phyloP scores from a whole-genome alignment of 352 stramenopile genomes.

The Globisporangium cylindrosporum region DNA sequence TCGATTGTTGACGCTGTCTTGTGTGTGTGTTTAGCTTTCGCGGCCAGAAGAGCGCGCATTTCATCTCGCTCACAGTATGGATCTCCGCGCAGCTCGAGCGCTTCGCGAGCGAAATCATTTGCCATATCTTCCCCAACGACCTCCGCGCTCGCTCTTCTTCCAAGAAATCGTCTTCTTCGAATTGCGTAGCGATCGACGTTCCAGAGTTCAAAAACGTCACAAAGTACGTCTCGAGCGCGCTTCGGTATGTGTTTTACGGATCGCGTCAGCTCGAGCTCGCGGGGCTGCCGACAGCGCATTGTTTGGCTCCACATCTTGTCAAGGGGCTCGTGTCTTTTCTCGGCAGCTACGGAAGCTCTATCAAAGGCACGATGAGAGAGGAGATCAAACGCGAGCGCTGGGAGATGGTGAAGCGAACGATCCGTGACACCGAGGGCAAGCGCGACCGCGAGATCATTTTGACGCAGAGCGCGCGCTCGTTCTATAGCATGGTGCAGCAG shows the following conservation, averaged over 20 bases:
- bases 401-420: constrained; percentile 69
- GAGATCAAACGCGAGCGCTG: constrained; percentile 84
- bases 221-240: constrained; percentile 68
- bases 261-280: constrained; percentile 75
- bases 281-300: constrained; percentile 69
- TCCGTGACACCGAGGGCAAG: constrained; percentile 69
- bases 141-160: constrained; percentile 8
- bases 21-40: constrained; percentile 39
- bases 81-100: constrained; percentile 76
- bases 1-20: not conserved
- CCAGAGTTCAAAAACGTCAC: constrained; percentile 76
- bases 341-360: constrained; percentile 58
- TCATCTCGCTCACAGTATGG: constrained; percentile 78
- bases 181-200: constrained; percentile 53
- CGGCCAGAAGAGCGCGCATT: constrained; percentile 69
- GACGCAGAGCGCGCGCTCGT: constrained; percentile 70
- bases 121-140: constrained; percentile 72
- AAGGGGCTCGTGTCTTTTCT: constrained; percentile 58
- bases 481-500: constrained; percentile 81
- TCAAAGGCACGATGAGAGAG: constrained; percentile 63
- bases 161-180: constrained; percentile 2
- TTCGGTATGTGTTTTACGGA: constrained; percentile 82
- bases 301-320: constrained; percentile 63
- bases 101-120: constrained; percentile 70
- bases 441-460: constrained; percentile 74